Evolutionary conservation across 768 basidiomycete genomes (phyloP), one percentile per base, ranked within the genome.

Genomic region (Pleurotus tuber-regium): DNA sequence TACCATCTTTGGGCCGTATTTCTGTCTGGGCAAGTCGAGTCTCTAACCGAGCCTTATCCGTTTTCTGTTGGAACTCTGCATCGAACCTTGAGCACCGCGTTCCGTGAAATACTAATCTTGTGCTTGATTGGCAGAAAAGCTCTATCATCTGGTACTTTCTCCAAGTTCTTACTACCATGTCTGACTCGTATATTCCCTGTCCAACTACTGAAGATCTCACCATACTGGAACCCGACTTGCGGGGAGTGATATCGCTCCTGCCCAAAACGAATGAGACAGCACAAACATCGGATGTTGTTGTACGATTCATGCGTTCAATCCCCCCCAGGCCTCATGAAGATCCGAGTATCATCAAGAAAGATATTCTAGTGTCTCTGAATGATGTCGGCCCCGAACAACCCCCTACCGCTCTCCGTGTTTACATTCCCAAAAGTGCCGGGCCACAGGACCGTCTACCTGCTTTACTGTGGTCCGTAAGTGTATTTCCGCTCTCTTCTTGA

Each of bases 261-360:
- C 49, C 49, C 12, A 26, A 28, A n/a, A 50, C 49, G 12, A 39
- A 39, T 31, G 49, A 50, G 18, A 41, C 49, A 8, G 49, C 49
- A 19, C 12, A 25, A 19, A 14, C 14, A n/a, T 39, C 49, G n/a
- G 36, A 50, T 11, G 29, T 24, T 7, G 49, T 50, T 24, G 49
- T 50, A 6, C 35, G 29, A 19, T 50, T 39, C 49, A 50, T 50
- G 49, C 49, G 49, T n/a, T 25, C 49, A 29, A 50, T 50, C 28
- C 49, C 49, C 35, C 36, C 49, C 12, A 41, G 36, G 12, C 38
- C 49, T 7, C 49, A 50, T 30, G 49, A 50, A 16, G 49, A 50
- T 29, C 49, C 35, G 12, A 31, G 26, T 36, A 50, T 41, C 24
- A 21, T 40, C 9, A 50, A 50, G 38, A 50, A 29, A 12, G 49